Base-by-base conservation (phyloP, 208 protist species). In the Phytomonas serpens region DNA sequence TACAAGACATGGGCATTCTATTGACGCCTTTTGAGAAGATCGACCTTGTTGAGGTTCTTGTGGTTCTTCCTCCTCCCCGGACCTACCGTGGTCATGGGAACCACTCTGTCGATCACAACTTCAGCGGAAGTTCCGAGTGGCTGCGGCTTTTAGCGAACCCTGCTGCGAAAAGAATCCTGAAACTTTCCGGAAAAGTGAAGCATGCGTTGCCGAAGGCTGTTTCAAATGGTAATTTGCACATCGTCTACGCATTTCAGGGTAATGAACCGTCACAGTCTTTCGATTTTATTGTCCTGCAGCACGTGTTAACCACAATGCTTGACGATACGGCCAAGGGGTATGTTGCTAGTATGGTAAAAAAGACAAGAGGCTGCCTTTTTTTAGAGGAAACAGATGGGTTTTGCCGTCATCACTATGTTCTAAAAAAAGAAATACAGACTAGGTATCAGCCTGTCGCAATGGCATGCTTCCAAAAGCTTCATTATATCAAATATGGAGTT, bases 221-320 rank as follows among this genome's bases (percentile, higher is more conserved):
- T 42, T 65, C 40, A 4, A n/a, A 70, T 7, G 71, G 40, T 3
- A 76, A 70, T 14, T 52, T 85, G 14, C 3, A 40, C 4, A 70
- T 81, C 14, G 4, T 9, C 5, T 81, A 71, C 38, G 73, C 73
- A 30, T 77, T 72, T 61, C 70, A 75, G 31, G 63, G 62, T 37
- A 62, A 47, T 4, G 42, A 77, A 31, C 77, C 77, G 0, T n/a
- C 36, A n/a, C 34, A 40, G 19, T 62, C 68, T 23, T 89, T 73
- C 51, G 84, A 95, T 68, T 92, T 95, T 73, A 78, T 90, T 34
- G 77, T 95, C n/a, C 63, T 90, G 40, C 87, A 91, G 69, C 90
- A 95, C 64, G 79, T 83, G 29, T 73, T 95, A 62, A 74, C 79
- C 32, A 69, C 72, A 27, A 69, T 90, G 32, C 72, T 78, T 23